Evolutionary conservation across 129 eudicot genomes (phyloP).

Genomic region (Rutidosis leptorrhynchoides): DNA sequence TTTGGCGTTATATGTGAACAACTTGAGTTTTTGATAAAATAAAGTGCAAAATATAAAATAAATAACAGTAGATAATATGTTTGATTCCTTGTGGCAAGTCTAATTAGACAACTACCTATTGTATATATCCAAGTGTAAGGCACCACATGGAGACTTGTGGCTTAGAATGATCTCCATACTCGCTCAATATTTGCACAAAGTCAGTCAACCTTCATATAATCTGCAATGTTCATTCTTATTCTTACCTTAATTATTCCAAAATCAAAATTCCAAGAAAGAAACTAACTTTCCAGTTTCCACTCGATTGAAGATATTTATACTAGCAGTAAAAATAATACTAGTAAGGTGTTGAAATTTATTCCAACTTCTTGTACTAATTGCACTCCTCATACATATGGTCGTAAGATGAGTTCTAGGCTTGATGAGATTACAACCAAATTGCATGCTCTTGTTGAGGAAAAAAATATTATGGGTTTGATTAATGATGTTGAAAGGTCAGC

Average conservation of each 20-base stretch:
- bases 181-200: no score
- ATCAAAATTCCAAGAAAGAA: background rate
- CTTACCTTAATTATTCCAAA: background rate
- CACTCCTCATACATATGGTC: constrained; percentile 21
- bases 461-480: constrained; percentile 24
- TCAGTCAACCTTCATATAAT: background rate
- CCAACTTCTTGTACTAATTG: constrained; percentile 7
- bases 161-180: no score
- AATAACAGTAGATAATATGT: no score
- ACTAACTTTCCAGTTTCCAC: background rate
- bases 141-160: no score
- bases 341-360: constrained; percentile 15
- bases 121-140: no score
- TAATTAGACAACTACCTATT: no score
- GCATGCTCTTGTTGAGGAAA: constrained; percentile 22
- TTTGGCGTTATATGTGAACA: constrained; percentile 68
- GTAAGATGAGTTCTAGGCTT: constrained; percentile 29
- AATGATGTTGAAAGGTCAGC: constrained; percentile 4
- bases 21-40: no score
- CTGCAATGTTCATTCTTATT: background rate
- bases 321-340: background rate
- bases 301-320: background rate
- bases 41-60: no score
- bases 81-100: no score
- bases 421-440: constrained; percentile 25